Base-by-base conservation (phyloP, 495 filamentous ascomycete genomes). In the Penicillium robsamsonii region DNA sequence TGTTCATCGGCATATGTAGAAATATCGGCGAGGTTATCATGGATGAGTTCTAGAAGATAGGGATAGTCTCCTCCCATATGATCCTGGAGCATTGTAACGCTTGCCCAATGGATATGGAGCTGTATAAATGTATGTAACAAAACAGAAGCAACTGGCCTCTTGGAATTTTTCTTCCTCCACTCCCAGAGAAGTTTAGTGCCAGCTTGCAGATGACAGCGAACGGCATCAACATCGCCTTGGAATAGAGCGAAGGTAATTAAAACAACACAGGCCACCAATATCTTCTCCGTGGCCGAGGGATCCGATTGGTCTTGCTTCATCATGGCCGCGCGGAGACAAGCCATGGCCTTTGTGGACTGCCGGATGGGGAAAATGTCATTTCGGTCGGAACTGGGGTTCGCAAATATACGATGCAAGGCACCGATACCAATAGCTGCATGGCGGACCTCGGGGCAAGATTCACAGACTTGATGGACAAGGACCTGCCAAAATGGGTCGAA, bases 191-290 rank as follows among this genome's bases (percentile, higher is more conserved):
- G 33, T 24, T 30, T 45, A 22, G 38, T 47, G 5, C 57, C 57
- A 37, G 57, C 49, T 31, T 45, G 56, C 29, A 62, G 46, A 55
- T 60, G 53, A 38, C 22, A 50, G 29, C 46, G 53, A 17, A 74
- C 75, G 15, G 72, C 67, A 9, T 59, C 65, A 54, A 71, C 65
- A 63, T 79, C 75, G 30, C 67, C 70, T 53, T 75, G 71, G 62
- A 80, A 70, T 54, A 78, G 64, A 62, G 77, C 77, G 42, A 80
- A 71, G 52, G 70, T 78, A 15, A 79, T 63, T 49, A 78, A 77
- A n/a, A 80, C 65, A 24, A 80, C 58, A 46, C 76, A 79, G 2
- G 71, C 75, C 20, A 79, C 56, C 12, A 80, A 57, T 5, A 56
- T 45, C 25, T 35, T 50, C 25, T 58, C 44, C 0, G 30, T 62